Conservation (phyloP, 2,329 filamentous ascomycete genomes). For the Claviceps purpurea region DNA sequence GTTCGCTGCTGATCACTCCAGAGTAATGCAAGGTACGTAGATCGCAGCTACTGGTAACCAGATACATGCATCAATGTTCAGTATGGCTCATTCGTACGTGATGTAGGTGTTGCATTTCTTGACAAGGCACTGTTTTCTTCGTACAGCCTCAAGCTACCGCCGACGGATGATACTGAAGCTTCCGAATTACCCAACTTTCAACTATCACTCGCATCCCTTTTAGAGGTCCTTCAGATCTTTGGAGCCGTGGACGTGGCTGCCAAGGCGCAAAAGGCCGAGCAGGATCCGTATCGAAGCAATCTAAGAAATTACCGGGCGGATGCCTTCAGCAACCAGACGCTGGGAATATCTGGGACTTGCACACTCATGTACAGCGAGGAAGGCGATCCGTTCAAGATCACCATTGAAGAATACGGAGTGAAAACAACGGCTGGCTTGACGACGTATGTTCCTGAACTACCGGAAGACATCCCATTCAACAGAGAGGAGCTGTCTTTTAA, state of each 20-base stretch:
- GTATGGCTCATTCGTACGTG: not conserved
- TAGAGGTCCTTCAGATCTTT: conserved; percentile 94
- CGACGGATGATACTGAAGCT: conserved; percentile 23
- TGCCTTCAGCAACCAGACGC: conserved; percentile 70
- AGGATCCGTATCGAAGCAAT: conserved; percentile 48
- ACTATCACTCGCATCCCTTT: conserved; percentile 71
- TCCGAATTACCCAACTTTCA: conserved; percentile 58
- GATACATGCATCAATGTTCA: not conserved
- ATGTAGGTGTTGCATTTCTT: conserved; percentile 51
- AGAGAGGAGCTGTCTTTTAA: conserved; percentile 72
- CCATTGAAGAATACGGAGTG: conserved; percentile 73
- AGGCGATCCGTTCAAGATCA: conserved; percentile 70
- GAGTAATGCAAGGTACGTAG: conserved; percentile 71
- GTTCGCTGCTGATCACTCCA: conserved; percentile 77
- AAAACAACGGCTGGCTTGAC: conserved; percentile 82
- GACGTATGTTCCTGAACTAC: conserved; percentile 66
- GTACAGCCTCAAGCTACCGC: conserved; percentile 52
- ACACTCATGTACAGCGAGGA: conserved; percentile 62
- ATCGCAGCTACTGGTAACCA: not conserved
- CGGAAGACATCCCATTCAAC: conserved; percentile 79
- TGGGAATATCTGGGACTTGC: conserved; percentile 78
- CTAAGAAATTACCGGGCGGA: conserved; percentile 50
- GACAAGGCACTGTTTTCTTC: conserved; percentile 81
- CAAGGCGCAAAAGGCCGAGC: conserved; percentile 43
- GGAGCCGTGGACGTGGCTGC: conserved; percentile 60